phyloP scores from a whole-genome alignment of 225 moss, liverwort and hornwort genomes.

The Sphagnum tenellum region DNA sequence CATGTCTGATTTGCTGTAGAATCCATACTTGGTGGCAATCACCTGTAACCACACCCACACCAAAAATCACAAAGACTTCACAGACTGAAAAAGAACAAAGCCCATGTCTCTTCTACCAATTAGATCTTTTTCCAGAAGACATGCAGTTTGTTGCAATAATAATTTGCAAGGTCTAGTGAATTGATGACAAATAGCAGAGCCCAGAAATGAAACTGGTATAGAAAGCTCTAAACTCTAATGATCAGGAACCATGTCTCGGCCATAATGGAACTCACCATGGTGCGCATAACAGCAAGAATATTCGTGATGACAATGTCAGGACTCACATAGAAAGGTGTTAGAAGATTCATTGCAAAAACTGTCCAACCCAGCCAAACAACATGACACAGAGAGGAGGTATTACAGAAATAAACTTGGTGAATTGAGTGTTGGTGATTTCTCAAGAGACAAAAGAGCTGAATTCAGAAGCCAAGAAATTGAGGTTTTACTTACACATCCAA shows the following conservation, averaged over 20 bases:
- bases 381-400: neutral
- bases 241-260: too few species aligned
- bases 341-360: constrained; percentile 72
- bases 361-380: constrained; percentile 12
- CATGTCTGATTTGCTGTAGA: constrained; percentile 77
- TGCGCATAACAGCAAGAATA: constrained; percentile 58
- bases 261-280: constrained; percentile 45
- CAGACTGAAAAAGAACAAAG: too few species aligned
- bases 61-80: neutral
- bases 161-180: too few species aligned
- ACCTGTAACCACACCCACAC: constrained; percentile 34
- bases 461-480: neutral
- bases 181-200: too few species aligned
- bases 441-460: neutral
- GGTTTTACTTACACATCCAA: neutral
- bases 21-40: constrained; percentile 91
- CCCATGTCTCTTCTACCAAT: too few species aligned
- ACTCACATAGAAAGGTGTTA: constrained; percentile 46
- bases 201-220: too few species aligned
- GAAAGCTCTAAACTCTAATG: too few species aligned
- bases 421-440: too few species aligned
- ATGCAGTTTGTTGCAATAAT: too few species aligned
- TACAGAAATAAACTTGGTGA: too few species aligned
- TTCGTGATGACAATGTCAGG: constrained; percentile 77
- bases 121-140: too few species aligned